phyloP scores from a whole-genome alignment of 176 grass and related monocot genomes.

The Chloris gayana region DNA sequence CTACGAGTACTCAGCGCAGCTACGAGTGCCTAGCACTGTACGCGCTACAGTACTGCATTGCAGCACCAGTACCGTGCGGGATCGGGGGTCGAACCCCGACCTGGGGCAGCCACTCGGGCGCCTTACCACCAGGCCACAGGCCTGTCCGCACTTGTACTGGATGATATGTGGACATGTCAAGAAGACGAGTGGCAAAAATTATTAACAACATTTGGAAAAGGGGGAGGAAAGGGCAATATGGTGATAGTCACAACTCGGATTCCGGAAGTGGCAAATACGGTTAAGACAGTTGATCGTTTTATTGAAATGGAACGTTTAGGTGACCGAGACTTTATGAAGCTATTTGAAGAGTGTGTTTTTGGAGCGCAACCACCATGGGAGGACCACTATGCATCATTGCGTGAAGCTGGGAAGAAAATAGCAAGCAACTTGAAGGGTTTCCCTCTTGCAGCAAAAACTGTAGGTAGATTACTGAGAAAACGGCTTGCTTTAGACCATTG shows the following conservation, averaged over 20 bases:
- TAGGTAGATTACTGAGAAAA: not conserved
- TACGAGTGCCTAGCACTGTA: too few relatives aligned
- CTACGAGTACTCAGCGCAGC: too few relatives aligned
- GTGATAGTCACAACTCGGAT: slow-evolving; percentile 35
- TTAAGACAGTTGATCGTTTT: not conserved
- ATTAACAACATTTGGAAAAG: not conserved
- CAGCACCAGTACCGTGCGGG: too few relatives aligned
- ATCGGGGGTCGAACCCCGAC: too few relatives aligned
- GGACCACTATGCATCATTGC: not conserved
- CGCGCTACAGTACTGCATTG: too few relatives aligned
- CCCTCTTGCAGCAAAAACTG: not conserved
- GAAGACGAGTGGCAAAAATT: slow-evolving; percentile 27
- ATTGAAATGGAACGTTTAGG: not conserved
- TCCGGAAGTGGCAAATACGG: not conserved
- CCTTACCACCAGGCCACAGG: too few relatives aligned
- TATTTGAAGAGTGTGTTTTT: slow-evolving; percentile 22
- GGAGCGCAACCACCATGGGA: not conserved
- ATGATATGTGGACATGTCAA: slow-evolving; percentile 30
- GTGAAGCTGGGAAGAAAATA: too few relatives aligned
- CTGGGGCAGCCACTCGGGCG: too few relatives aligned
- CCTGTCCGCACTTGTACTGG: too few relatives aligned
- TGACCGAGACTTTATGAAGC: not conserved
- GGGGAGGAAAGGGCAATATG: slow-evolving; percentile 2
- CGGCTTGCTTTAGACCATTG: not conserved
- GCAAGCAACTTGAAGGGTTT: not conserved